These are phyloP conservation scores for Chaetomium strumarium DNA, from an alignment of 2,329 filamentous ascomycete genomes.

Conservation along the genomic window DNA sequence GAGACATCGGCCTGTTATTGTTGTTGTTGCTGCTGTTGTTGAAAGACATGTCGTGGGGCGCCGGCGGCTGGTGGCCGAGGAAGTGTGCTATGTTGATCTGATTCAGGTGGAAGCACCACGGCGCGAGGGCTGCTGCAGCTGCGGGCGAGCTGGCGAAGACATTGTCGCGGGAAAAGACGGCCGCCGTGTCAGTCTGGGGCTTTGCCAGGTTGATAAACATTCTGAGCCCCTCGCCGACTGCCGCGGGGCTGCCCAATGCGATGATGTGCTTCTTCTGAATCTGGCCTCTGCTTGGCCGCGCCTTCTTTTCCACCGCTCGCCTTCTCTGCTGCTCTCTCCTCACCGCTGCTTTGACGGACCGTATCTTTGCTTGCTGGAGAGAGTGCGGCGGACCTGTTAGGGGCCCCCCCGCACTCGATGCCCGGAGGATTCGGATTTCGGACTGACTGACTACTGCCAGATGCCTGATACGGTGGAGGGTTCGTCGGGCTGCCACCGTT, in stretches of 20 bases:
- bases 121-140: constrained; percentile 2
- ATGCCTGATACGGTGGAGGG: background rate
- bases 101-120: constrained; percentile 7
- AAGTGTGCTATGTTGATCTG: constrained; percentile 7
- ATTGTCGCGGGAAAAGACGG: constrained; percentile 8
- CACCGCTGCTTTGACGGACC: constrained; percentile 11
- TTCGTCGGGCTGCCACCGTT: constrained; percentile 14
- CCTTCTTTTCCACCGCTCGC: constrained; percentile 6
- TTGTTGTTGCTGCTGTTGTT: no score
- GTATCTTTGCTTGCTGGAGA: no score
- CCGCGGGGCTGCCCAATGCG: background rate
- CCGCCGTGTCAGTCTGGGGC: constrained; percentile 9
- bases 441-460: no score
- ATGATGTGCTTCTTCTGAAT: no score
- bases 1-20: background rate
- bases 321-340: background rate
- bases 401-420: background rate
- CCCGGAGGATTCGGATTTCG: background rate
- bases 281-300: constrained; percentile 1
- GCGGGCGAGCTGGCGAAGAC: constrained; percentile 5
- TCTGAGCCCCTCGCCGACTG: background rate
- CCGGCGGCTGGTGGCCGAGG: constrained; percentile 5
- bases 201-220: constrained; percentile 16
- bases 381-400: background rate
- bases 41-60: constrained; percentile 15